Percentiles rank a stretch among this genome's conserved stretches.
Evolutionary conservation across 2,329 filamentous ascomycete species (phyloP).

Genomic region (Fusarium fracticaudum): DNA sequence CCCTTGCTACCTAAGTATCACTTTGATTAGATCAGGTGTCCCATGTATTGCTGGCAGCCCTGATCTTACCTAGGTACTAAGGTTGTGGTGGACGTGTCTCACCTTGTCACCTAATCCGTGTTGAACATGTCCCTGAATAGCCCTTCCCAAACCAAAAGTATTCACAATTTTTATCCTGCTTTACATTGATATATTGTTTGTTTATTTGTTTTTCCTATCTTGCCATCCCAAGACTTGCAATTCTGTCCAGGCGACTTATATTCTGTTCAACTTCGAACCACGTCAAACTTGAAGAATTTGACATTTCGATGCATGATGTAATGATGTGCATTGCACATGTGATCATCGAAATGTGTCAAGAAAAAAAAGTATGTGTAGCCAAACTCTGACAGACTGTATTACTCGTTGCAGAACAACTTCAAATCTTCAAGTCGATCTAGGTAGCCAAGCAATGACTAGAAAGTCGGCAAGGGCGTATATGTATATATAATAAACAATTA

Average conservation of each 20-base stretch:
- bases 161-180: slow-evolving; percentile 1
- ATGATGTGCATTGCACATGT: slow-evolving; percentile 6
- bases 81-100: not conserved
- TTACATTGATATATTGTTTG: not conserved
- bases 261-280: not conserved
- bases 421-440: not conserved
- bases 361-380: not conserved
- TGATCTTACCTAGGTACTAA: not conserved
- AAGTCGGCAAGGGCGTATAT: not conserved
- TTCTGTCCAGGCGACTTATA: not conserved
- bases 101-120: not conserved
- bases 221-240: not conserved
- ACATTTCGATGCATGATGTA: slow-evolving; percentile 14
- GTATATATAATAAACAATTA: not conserved
- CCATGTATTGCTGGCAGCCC: not conserved
- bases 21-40: not conserved
- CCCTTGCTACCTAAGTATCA: not conserved
- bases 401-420: not conserved
- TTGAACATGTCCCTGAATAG: not conserved
- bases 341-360: not conserved
- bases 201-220: not conserved
- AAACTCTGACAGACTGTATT: not conserved
- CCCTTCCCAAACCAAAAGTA: not conserved
- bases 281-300: not conserved
- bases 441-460: not conserved